These are phyloP conservation scores for Neonectria faginata DNA, from an alignment of 2,329 filamentous ascomycete genomes.

Conservation along the genomic window DNA sequence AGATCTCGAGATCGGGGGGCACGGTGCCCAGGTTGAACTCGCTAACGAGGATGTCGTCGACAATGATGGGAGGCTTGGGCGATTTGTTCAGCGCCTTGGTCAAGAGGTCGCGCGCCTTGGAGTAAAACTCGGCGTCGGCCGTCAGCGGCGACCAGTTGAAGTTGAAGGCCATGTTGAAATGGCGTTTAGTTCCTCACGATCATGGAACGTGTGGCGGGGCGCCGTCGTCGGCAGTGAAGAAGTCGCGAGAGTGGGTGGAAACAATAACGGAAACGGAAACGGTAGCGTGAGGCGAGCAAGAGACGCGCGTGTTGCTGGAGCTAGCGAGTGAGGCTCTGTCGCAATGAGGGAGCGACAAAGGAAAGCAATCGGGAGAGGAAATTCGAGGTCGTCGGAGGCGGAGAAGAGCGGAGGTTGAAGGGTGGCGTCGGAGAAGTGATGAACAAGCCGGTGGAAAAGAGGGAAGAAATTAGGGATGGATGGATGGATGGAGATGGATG, in stretches of 20 bases:
- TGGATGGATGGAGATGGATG: constrained; percentile 20
- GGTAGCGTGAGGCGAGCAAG: constrained; percentile 16
- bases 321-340: constrained; percentile 19
- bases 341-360: constrained; percentile 30
- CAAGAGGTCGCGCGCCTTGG: constrained; percentile 91
- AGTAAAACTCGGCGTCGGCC: constrained; percentile 91
- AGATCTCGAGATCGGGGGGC: constrained; percentile 93
- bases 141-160: constrained; percentile 99
- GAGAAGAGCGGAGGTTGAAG: constrained; percentile 16
- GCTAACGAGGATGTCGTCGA: constrained; percentile 98
- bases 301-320: constrained; percentile 34
- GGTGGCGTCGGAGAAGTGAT: constrained; percentile 15
- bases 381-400: constrained; percentile 26
- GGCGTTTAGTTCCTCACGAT: constrained; percentile 53
- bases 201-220: constrained; percentile 48
- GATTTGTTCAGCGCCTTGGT: constrained; percentile 97
- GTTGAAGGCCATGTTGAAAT: constrained; percentile 94
- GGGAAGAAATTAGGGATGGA: constrained; percentile 30
- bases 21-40: constrained; percentile 97
- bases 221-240: constrained; percentile 40
- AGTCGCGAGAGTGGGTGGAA: constrained; percentile 27
- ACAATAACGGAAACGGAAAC: constrained; percentile 19
- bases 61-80: constrained; percentile 97
- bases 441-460: constrained; percentile 19
- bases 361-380: constrained; percentile 24